These are phyloP conservation scores for Pythium angustatum DNA, from an alignment of 352 stramenopile species.

Conservation along the genomic window DNA sequence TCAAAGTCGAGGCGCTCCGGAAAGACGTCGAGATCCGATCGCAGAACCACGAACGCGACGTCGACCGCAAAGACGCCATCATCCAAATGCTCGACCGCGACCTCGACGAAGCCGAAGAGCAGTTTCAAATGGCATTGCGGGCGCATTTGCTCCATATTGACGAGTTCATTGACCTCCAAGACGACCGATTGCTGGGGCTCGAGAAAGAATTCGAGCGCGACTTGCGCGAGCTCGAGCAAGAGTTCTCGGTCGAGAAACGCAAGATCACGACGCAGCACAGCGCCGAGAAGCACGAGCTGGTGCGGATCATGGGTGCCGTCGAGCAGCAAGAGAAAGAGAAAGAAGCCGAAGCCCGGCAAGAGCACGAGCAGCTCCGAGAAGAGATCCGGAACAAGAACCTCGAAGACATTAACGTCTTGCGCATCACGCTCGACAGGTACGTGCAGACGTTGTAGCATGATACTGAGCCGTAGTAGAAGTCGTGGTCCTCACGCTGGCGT, in stretches of 20 bases:
- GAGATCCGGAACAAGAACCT: conserved; percentile 95
- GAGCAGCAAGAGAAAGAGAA: conserved; percentile 84
- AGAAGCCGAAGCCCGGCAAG: conserved; percentile 68
- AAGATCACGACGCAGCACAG: conserved; percentile 73
- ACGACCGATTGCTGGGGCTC: conserved; percentile 83
- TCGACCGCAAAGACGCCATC: conserved; percentile 94
- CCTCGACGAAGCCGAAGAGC: conserved; percentile 93
- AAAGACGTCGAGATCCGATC: conserved; percentile 92
- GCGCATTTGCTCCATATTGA: conserved; percentile 91
- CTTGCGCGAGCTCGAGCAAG: conserved; percentile 75
- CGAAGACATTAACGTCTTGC: conserved; percentile 94
- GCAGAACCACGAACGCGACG: conserved; percentile 95
- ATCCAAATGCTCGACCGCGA: conserved; percentile 95
- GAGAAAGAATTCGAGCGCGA: conserved; percentile 92
- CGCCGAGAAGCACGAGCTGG: conserved; percentile 74
- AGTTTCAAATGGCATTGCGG: conserved; percentile 91
- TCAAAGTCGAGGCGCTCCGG: conserved; percentile 90
- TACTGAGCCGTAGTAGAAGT: too few relatives aligned
- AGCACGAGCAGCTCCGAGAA: conserved; percentile 90
- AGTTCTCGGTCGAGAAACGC: conserved; percentile 86
- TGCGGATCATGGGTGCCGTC: conserved; percentile 85
- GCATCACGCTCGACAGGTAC: conserved; percentile 89
- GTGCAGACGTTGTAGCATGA: too few relatives aligned
- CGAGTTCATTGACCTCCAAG: conserved; percentile 90
- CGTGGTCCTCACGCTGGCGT: too few relatives aligned